Base-by-base conservation (phyloP, 176 grass and related monocot genomes). In the Tillandsia fasciculata region DNA sequence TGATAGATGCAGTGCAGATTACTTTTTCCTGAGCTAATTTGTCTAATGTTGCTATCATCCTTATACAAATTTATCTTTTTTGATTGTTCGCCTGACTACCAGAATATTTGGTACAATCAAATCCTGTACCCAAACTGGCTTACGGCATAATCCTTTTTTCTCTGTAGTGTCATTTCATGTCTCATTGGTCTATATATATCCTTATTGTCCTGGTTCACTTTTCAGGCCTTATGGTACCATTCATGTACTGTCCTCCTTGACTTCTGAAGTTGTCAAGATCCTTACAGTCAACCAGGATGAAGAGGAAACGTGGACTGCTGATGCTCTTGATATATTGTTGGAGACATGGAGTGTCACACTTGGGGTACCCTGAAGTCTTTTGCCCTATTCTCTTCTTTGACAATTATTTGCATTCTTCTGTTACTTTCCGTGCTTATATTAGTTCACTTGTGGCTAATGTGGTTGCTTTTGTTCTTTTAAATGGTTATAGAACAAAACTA, bases 261-360 rank as follows among this genome's bases (percentile, higher is more conserved):
- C 89, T n/a, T 83, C 84, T 47, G 94, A 90, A 87, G 84, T 88
- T 71, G 89, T 99, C 70, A 87, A 93, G 83, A 77, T 84, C 0
- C 72, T 84, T 85, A 73, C 84, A 47, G 66, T 72, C 79, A 87
- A 79, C 69, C 82, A 81, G 52, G 81, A 84, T 67, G 94, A 90
- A 83, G 94, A 92, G 76, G 86, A 92, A 81, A 88, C 89, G 29
- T 99, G 89, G 94, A 80, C 76, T 75, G 82, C 85, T 26, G 89
- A 99, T 61, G 76, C 86, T 79, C 82, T 90, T 73, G 94, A 97
- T 83, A 92, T 97, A 71, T 87, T 92, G 52, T 85, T 97, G 78
- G 94, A 97, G 79, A 87, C 84, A 67, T 97, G 94, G 94, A 92
- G 83, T 87, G 84, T 97, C 73, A 75, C 92, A 83, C 82, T 97